Conservation (phyloP, 495 filamentous ascomycete species). For the Cudoniella acicularis region DNA sequence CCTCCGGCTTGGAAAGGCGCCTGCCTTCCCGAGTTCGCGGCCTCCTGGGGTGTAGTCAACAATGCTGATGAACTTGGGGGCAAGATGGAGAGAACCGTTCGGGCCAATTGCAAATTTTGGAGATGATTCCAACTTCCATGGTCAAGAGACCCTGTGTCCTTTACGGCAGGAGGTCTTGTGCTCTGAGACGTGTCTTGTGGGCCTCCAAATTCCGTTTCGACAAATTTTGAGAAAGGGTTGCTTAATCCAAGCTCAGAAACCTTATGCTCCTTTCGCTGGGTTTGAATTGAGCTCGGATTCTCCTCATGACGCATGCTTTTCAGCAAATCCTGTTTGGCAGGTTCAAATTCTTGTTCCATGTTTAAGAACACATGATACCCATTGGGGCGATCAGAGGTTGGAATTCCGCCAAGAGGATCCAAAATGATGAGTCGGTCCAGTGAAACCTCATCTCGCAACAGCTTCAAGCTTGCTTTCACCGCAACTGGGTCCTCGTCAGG, state of each 20-base stretch:
- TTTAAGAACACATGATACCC: slow-evolving; percentile 90
- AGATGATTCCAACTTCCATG: slow-evolving; percentile 43
- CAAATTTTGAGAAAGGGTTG: slow-evolving; percentile 46
- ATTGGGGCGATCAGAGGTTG: slow-evolving; percentile 59
- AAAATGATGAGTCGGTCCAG: slow-evolving; percentile 87
- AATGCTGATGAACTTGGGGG: slow-evolving; percentile 82
- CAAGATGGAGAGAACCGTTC: slow-evolving; percentile 66
- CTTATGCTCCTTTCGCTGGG: background rate
- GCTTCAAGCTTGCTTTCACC: slow-evolving; percentile 40
- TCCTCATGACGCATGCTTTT: background rate
- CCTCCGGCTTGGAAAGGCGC: slow-evolving; percentile 46
- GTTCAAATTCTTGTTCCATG: slow-evolving; percentile 80
- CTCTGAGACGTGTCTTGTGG: slow-evolving; percentile 14
- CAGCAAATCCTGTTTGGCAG: slow-evolving; percentile 58
- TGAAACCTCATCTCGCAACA: slow-evolving; percentile 52
- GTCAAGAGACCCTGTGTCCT: background rate
- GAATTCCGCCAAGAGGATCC: slow-evolving; percentile 85
- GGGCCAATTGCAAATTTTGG: slow-evolving; percentile 70
- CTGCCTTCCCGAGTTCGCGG: slow-evolving; percentile 57
- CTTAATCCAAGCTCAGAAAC: slow-evolving; percentile 29
- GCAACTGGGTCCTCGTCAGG: slow-evolving; percentile 41
- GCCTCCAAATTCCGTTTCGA: slow-evolving; percentile 32
- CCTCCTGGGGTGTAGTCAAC: slow-evolving; percentile 81
- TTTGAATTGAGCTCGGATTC: slow-evolving; percentile 2
- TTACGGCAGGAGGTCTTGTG: background rate